A percentile compares a stretch with the other conserved stretches of the same genome.
Evolutionary conservation across 75 land plant species (phyloP).

Genomic region (Sequoiadendron giganteum): DNA sequence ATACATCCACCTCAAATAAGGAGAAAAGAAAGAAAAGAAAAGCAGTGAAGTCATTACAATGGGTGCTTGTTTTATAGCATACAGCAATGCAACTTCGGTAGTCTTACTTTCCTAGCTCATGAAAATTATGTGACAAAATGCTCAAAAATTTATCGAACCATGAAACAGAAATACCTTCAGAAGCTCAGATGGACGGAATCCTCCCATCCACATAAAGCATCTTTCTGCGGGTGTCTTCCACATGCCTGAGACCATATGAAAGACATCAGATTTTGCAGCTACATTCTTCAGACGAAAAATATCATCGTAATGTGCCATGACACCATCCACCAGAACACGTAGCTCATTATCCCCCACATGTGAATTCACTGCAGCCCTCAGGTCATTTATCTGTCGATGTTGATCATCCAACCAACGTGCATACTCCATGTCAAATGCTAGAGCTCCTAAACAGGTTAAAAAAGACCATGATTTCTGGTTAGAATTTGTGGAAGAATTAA

Average conservation of each 20-base stretch:
- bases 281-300: slow-evolving; percentile 68
- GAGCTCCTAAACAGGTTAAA: slow-evolving; percentile 44
- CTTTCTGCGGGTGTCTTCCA: slow-evolving; percentile 93
- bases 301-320: slow-evolving; percentile 80
- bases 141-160: not conserved
- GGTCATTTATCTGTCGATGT: slow-evolving; percentile 55
- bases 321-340: slow-evolving; percentile 63
- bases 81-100: not conserved
- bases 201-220: slow-evolving; percentile 92
- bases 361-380: slow-evolving; percentile 66
- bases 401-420: slow-evolving; percentile 82
- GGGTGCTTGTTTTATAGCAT: not conserved
- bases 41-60: not conserved
- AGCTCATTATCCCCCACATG: slow-evolving; percentile 80
- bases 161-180: slow-evolving; percentile 53
- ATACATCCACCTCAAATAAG: not conserved
- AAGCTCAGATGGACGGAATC: slow-evolving; percentile 83
- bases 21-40: not conserved
- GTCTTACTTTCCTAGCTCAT: not conserved
- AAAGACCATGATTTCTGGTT: not conserved
- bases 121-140: not conserved
- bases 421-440: slow-evolving; percentile 80
- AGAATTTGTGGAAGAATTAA: not conserved
- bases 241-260: slow-evolving; percentile 88
- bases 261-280: slow-evolving; percentile 81